These are phyloP conservation scores for Saccharum officinarum DNA, from an alignment of 176 grass and related monocot species.

Conservation along the genomic window DNA sequence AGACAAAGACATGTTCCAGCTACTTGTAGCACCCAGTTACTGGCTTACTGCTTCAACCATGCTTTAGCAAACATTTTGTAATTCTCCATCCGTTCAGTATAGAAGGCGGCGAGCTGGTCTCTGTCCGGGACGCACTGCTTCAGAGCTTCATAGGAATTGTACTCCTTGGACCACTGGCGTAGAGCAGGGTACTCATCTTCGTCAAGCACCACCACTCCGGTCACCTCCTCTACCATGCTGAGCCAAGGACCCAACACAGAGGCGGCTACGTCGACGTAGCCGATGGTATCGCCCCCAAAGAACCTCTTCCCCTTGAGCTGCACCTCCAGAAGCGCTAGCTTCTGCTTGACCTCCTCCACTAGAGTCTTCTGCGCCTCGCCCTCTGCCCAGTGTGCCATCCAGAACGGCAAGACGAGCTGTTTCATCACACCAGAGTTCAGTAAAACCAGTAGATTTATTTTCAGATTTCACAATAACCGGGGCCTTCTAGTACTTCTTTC, in stretches of 20 bases:
- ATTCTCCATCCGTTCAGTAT: neutral
- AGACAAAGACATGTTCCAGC: neutral
- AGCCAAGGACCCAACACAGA: neutral
- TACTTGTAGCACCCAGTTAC: neutral
- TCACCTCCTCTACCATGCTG: neutral
- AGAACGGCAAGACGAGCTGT: neutral
- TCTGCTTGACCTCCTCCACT: neutral
- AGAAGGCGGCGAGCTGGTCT: neutral
- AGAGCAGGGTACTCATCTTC: neutral
- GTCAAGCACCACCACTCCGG: neutral
- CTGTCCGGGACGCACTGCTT: neutral
- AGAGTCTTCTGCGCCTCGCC: neutral
- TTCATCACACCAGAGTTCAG: neutral
- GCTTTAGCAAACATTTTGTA: neutral
- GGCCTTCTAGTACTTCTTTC: neutral
- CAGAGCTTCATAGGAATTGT: neutral
- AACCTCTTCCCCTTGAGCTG: neutral
- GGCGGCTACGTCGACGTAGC: neutral
- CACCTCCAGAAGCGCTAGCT: constrained; percentile 17
- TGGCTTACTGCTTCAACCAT: neutral
- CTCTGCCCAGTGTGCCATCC: constrained; percentile 13
- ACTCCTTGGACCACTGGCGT: neutral
- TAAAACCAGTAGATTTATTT: neutral
- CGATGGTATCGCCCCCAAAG: constrained; percentile 22
- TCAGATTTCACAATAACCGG: neutral